Percentiles rank a stretch among this genome's conserved stretches.
Conservation (phyloP, 148 eudicot genomes). For the Pharnaceum exiguum region DNA sequence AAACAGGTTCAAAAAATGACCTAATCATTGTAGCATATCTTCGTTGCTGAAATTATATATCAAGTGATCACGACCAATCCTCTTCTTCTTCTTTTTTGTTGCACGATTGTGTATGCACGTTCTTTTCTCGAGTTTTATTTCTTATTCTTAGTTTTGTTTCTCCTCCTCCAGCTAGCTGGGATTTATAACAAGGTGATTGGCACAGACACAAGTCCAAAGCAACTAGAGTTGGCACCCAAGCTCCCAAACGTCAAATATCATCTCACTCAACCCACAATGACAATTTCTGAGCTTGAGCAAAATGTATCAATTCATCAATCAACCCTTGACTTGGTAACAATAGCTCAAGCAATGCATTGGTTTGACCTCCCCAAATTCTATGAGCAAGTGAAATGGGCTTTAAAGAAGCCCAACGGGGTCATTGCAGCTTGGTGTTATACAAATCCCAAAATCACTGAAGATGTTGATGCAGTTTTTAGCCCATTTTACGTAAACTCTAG, state of each 20-base stretch:
- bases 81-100: no score
- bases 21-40: no score
- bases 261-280: constrained; percentile 40
- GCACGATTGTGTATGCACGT: no score
- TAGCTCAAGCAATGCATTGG: constrained; percentile 88
- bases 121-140: no score
- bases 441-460: constrained; percentile 28
- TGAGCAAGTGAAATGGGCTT: constrained; percentile 39
- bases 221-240: constrained; percentile 62
- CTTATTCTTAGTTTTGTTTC: no score
- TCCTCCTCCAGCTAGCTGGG: constrained; percentile 38
- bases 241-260: constrained; percentile 63
- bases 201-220: constrained; percentile 78
- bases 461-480: constrained; percentile 41
- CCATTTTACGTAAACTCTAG: constrained; percentile 32
- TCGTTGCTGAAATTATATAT: no score
- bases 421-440: constrained; percentile 91
- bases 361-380: constrained; percentile 57
- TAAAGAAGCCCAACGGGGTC: constrained; percentile 71
- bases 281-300: constrained; percentile 25
- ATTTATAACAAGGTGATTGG: constrained; percentile 63
- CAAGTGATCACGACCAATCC: no score
- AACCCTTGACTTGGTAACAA: constrained; percentile 50
- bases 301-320: constrained; percentile 28
- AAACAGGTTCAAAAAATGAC: no score